Evolutionary conservation across 345 rosid species (phyloP).

Genomic region (Rhizophora apiculata): DNA sequence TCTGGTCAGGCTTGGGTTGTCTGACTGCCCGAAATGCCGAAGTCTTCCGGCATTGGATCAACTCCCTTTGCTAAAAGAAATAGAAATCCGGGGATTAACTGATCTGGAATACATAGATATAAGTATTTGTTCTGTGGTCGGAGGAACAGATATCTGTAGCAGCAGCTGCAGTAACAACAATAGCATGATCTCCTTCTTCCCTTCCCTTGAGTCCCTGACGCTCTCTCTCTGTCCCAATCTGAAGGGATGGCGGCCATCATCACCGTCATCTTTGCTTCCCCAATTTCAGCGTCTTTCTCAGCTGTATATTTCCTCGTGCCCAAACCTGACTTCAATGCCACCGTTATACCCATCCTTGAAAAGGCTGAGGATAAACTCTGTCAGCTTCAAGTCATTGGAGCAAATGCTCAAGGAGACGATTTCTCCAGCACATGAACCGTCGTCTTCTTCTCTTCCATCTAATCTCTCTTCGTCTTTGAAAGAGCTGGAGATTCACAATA

Average conservation of each 20-base stretch:
- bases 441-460: too few relatives aligned
- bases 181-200: not conserved
- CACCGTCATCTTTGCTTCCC: not conserved
- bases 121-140: not conserved
- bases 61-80: conserved; percentile 10
- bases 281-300: not conserved
- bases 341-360: too few relatives aligned
- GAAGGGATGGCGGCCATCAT: conserved; percentile 11
- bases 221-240: conserved; percentile 6
- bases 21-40: conserved; percentile 4
- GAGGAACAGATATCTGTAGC: too few relatives aligned
- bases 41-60: conserved; percentile 10
- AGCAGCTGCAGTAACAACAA: too few relatives aligned
- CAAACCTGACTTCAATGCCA: too few relatives aligned
- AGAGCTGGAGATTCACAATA: too few relatives aligned
- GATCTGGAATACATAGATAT: conserved; percentile 19
- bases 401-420: too few relatives aligned
- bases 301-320: too few relatives aligned
- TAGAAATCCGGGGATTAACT: not conserved
- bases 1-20: not conserved
- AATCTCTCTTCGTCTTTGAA: too few relatives aligned
- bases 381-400: too few relatives aligned
- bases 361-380: too few relatives aligned
- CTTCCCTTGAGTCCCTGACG: conserved; percentile 1
- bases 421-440: too few relatives aligned